These are phyloP conservation scores for Areca catechu DNA, from an alignment of 176 grass and related monocot species.

Conservation along the genomic window DNA sequence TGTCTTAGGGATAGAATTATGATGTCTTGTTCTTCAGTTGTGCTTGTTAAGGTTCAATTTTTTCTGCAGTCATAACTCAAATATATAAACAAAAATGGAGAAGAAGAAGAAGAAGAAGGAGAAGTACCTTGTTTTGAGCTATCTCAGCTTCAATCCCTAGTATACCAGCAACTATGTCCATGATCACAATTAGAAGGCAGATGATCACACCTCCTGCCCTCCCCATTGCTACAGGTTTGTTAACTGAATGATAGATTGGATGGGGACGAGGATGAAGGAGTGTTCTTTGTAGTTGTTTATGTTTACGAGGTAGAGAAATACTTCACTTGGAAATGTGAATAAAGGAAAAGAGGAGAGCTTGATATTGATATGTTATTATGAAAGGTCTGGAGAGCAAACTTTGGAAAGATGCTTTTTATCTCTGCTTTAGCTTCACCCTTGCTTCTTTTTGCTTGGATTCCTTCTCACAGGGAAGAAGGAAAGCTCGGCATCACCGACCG, in stretches of 20 bases:
- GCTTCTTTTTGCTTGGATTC: slow-evolving; percentile 51
- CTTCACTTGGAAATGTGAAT: slow-evolving; percentile 19
- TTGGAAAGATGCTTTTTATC: slow-evolving; percentile 31
- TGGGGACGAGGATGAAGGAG: slow-evolving; percentile 18
- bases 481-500: slow-evolving; percentile 51
- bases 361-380: slow-evolving; percentile 14
- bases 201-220: slow-evolving; percentile 49
- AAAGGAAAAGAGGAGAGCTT: slow-evolving; percentile 35
- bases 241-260: slow-evolving; percentile 11
- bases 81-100: too few species aligned
- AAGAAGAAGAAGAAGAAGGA: too few species aligned
- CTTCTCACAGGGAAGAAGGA: slow-evolving; percentile 47
- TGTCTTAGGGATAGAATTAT: too few species aligned
- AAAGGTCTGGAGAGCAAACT: slow-evolving; percentile 36
- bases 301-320: too few species aligned
- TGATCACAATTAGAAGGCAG: slow-evolving; percentile 61
- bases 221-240: slow-evolving; percentile 38
- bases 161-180: slow-evolving; percentile 62
- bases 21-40: too few species aligned
- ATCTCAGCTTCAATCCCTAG: slow-evolving; percentile 65
- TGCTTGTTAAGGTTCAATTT: too few species aligned
- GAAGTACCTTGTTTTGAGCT: slow-evolving; percentile 60
- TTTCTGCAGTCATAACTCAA: too few species aligned
- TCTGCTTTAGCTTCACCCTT: slow-evolving; percentile 48
- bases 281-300: too few species aligned